Percentiles rank a stretch among this genome's conserved stretches.
These are phyloP conservation scores for Saturnispora halmiae DNA, from an alignment of 805 yeast species.

Conservation along the genomic window DNA sequence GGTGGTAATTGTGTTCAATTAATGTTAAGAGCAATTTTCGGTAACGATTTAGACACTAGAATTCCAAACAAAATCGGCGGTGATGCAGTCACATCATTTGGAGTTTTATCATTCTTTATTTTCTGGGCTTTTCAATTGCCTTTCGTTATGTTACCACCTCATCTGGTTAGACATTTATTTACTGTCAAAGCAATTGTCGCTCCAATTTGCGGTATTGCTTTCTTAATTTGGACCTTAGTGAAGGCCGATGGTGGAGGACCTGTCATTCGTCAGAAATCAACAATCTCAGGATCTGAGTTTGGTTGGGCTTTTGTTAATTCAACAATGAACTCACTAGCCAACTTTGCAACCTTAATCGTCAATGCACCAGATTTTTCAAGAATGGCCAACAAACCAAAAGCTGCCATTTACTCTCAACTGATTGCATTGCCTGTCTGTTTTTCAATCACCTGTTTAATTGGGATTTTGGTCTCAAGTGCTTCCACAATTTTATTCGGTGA, in stretches of 20 bases:
- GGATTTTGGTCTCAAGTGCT: constrained; percentile 77
- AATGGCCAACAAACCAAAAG: constrained; percentile 51
- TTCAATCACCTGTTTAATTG: constrained; percentile 74
- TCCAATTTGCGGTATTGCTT: constrained; percentile 77
- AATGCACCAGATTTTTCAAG: constrained; percentile 89
- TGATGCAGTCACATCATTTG: constrained; percentile 50
- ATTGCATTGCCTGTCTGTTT: constrained; percentile 69
- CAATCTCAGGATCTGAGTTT: constrained; percentile 48
- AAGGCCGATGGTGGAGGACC: constrained; percentile 77
- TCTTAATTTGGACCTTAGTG: constrained; percentile 74
- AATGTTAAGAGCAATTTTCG: constrained; percentile 72
- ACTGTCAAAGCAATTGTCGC: constrained; percentile 70
- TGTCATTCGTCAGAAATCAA: constrained; percentile 47
- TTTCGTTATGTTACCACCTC: constrained; percentile 74
- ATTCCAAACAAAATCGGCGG: constrained; percentile 55
- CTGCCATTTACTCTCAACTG: constrained; percentile 48
- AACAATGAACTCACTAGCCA: constrained; percentile 72
- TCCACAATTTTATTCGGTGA: constrained; percentile 57
- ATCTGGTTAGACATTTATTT: constrained; percentile 72
- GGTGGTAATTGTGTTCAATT: constrained; percentile 76
- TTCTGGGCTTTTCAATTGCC: constrained; percentile 79
- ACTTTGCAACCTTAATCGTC: constrained; percentile 80
- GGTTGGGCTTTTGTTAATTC: constrained; percentile 81
- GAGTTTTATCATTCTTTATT: constrained; percentile 66
- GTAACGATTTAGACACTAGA: constrained; percentile 49